Base-by-base conservation (phyloP, 1,284 basidiomycete species). In the Mixia osmundae region DNA sequence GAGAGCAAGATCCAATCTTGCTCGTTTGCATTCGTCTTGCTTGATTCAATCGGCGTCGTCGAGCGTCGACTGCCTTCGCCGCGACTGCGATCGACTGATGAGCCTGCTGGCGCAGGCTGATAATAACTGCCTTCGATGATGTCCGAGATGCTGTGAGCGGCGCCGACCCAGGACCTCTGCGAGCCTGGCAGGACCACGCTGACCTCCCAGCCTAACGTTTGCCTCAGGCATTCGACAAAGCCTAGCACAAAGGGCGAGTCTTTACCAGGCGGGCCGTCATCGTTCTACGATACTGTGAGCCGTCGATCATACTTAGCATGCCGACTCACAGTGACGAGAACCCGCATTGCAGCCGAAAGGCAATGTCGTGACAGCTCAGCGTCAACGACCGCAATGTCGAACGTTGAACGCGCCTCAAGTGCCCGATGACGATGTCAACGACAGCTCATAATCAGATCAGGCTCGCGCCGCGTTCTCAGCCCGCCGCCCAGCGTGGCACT, bases 161-260 rank as follows among this genome's bases (percentile, higher is more conserved):
- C 42, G 72, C 75, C 76, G 30, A 80, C 78, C 83, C 83, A 91
- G 25, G 75, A 79, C 56, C 79, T 82, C 55, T 91, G 83, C 12
- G 71, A 67, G 46, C 72, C 73, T 2, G 83, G 83, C 12, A 89
- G 61, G 39, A 89, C 80, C 3, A 91, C 82, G 27, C 91, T 76
- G 46, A 80, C 66, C n/a, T 30, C 16, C 76, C 77, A 83, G 4
- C 73, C 76, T 71, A 47, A 36, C 34, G 46, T 57, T 31, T 62
- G 53, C 9, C 65, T 68, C 18, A 91, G 61, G 41, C 70, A 63
- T 25, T 63, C 65, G 48, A 74, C 79, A 38, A 89, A 67, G 3
- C 71, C 72, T 45, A 72, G 75, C 42, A 87, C 67, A 56, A 79
- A 83, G 0, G 85, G 85, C 0, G 79, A 85, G 37, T 75, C 69